phyloP scores from a whole-genome alignment of 768 basidiomycete species.

The Kwoniella botswanensis region DNA sequence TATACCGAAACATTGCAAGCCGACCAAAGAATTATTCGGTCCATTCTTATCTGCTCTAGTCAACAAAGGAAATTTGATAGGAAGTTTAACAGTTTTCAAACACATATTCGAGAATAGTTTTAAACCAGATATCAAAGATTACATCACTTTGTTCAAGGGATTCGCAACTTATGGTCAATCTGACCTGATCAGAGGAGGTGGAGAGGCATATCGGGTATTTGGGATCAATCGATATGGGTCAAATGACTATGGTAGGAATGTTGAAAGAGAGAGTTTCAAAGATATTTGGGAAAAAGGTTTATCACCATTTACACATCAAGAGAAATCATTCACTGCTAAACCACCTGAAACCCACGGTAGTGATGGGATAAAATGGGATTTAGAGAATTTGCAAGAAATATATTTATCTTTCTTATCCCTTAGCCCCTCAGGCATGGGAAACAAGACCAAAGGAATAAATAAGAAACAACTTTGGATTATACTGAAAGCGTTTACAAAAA shows the following conservation, averaged over 20 bases:
- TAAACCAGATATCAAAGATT: slow-evolving; percentile 42
- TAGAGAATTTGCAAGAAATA: slow-evolving; percentile 3
- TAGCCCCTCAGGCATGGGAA: neutral
- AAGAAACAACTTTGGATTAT: slow-evolving; percentile 39
- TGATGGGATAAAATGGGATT: slow-evolving; percentile 8
- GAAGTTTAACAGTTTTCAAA: slow-evolving; percentile 42
- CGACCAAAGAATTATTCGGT: slow-evolving; percentile 35
- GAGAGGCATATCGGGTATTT: slow-evolving; percentile 11
- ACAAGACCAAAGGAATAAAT: slow-evolving; percentile 9
- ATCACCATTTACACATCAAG: neutral
- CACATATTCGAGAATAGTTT: slow-evolving; percentile 40
- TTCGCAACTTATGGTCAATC: slow-evolving; percentile 48
- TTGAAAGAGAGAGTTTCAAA: slow-evolving; percentile 10
- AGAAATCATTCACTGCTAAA: neutral
- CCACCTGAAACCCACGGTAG: neutral
- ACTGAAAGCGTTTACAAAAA: slow-evolving; percentile 44
- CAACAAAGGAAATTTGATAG: slow-evolving; percentile 37
- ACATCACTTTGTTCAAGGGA: slow-evolving; percentile 46
- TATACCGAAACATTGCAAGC: neutral
- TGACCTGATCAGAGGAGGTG: neutral
- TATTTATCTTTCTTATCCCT: slow-evolving; percentile 12
- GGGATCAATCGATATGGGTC: neutral
- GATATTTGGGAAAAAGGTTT: slow-evolving; percentile 32
- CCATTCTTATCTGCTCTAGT: slow-evolving; percentile 39
- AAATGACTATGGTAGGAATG: neutral